Base-by-base conservation (phyloP, 1,139 yeast species). In the Kazachstania sp. region DNA sequence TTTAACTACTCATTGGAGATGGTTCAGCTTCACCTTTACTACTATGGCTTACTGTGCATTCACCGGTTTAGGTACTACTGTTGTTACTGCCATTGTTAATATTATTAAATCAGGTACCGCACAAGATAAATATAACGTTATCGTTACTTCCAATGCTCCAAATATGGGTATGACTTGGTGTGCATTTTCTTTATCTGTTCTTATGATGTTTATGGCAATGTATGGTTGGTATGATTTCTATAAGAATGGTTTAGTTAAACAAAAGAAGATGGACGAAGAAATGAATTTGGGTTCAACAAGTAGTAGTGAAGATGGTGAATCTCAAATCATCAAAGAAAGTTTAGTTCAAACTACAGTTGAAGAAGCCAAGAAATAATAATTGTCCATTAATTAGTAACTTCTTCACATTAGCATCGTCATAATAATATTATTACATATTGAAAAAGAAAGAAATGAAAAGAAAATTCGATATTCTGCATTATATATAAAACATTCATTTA, bases 91-190 rank as follows among this genome's bases (percentile, higher is more conserved):
- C n/a, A 54, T 61, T 41, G 49, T 60, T 43, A 53, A 55, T 30
- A 56, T 62, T 40, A 61, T 64, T 49, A 63, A 64, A 37, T 49
- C 54, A 12, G 68, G 67, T 52, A 59, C 64, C 23, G 49, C 59
- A 6, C 51, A 56, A 4, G 68, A 64, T 46, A 49, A 52, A 18
- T 64, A 53, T 50, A 58, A 57, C 43, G 68, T 64, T 16, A 50
- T 51, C 26, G 58, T 58, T 46, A 53, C 48, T 6, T 43, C 50
- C 13, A 60, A 62, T 31, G 45, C 54, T 39, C 56, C 64, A 9
- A 57, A 52, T 49, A 45, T 49, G 37, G 66, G 66, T 39, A 44
- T 63, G 34, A 44, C 56, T 7, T 64, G 68, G 67, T 48, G 60
- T 20, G 59, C 61, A 3, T 62, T 64, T 45, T 46, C 53, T 16